Evolutionary conservation across 208 protist genomes (phyloP), one percentile per base, ranked within the genome.

Genomic region (Leishmania lainsoni): DNA sequence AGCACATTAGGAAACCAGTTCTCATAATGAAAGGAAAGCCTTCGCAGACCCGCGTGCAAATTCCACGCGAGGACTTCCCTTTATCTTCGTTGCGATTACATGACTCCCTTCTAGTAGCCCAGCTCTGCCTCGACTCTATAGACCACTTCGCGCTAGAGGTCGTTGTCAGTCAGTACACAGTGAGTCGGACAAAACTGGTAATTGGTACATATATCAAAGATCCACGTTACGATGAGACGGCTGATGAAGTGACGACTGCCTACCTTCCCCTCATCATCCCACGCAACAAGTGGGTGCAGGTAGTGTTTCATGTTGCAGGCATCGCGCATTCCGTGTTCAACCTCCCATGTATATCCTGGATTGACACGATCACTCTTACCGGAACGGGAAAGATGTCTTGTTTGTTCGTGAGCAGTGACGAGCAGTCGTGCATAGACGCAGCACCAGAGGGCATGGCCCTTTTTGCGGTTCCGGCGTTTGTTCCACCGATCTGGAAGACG

Each of bases 381-480:
- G 94, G 94, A 17, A 90, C 87, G 5, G 88, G 81, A 54, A 88
- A 82, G 72, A 66, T 93, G 45, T 85, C 84, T 6, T 80, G 78
- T 42, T 39, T 97, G 12, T 90, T 89, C 48, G 80, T 83, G n/a
- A 89, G 79, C 45, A 95, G 86, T 75, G 85, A 90, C 73, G 94
- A 97, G 80, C 86, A 92, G 75, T 81, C 73, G 14, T 91, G 87
- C 75, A 95, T 97, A 54, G 93, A 95, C 56, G 81, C 86, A 1
- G 92, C 88, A 49, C 94, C 92, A 29, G 75, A 80, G 58, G 84
- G 86, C 39, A 93, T 97, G 87, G 87, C 85, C 2, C 84, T 97
- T 5, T 95, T 97, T 85, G 91, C 92, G 26, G 94, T 97, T 35
- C 94, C 94, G 1, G 92, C 94, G 26, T 97, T 95, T 77, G 87